These are phyloP conservation scores for Myxozyma sirexii DNA, from an alignment of 805 yeast species.

Conservation along the genomic window DNA sequence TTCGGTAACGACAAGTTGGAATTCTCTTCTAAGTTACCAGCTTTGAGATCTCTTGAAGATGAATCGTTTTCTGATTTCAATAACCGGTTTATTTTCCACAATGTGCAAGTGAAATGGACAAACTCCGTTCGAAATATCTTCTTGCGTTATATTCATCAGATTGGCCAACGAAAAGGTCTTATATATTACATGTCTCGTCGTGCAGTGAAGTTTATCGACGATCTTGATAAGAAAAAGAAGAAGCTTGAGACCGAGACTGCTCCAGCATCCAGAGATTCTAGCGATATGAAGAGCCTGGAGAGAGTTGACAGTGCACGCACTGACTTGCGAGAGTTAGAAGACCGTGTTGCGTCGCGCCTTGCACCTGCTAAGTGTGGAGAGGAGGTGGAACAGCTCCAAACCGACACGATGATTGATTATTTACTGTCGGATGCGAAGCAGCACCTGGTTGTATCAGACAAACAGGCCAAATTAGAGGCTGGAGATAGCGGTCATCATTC, in stretches of 20 bases:
- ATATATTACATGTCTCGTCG: constrained; percentile 51
- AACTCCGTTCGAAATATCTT: constrained; percentile 65
- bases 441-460: constrained; percentile 25
- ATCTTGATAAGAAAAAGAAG: constrained; percentile 48
- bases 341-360: neutral
- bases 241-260: neutral
- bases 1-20: constrained; percentile 13
- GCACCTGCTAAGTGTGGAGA: neutral
- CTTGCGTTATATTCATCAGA: constrained; percentile 58
- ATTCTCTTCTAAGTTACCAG: neutral
- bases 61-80: constrained; percentile 46
- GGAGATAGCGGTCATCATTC: neutral
- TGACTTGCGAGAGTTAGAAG: constrained; percentile 3
- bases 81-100: constrained; percentile 73
- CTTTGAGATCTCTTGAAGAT: constrained; percentile 7
- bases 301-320: neutral
- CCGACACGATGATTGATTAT: constrained; percentile 27
- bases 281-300: neutral
- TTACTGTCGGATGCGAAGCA: constrained; percentile 22
- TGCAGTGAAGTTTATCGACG: constrained; percentile 55
- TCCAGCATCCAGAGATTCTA: neutral
- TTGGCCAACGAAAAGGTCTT: constrained; percentile 51
- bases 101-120: constrained; percentile 79
- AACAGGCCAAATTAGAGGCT: neutral
- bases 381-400: constrained; percentile 7